phyloP scores from a whole-genome alignment of 2,329 filamentous ascomycete genomes.

The Coniochaeta prunicola region DNA sequence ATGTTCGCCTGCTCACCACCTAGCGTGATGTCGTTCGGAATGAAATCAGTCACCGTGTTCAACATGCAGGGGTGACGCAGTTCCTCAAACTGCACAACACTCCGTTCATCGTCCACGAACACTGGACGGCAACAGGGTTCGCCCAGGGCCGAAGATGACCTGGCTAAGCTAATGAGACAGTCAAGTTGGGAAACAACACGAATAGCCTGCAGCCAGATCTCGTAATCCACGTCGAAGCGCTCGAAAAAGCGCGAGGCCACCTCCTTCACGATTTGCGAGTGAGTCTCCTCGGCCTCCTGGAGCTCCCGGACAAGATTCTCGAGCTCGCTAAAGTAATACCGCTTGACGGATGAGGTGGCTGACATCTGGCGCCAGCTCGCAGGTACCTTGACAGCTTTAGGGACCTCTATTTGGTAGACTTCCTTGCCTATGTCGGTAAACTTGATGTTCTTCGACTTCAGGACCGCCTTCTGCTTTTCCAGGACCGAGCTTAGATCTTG shows the following conservation, averaged over 20 bases:
- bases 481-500: slow-evolving; percentile 64
- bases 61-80: slow-evolving; percentile 93
- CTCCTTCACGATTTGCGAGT: slow-evolving; percentile 84
- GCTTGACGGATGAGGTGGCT: slow-evolving; percentile 79
- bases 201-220: slow-evolving; percentile 80
- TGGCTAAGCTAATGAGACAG: slow-evolving; percentile 88
- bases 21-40: slow-evolving; percentile 86
- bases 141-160: slow-evolving; percentile 76
- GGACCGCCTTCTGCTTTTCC: slow-evolving; percentile 60
- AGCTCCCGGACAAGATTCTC: slow-evolving; percentile 75
- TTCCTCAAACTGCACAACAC: slow-evolving; percentile 84
- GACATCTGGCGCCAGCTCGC: slow-evolving; percentile 95
- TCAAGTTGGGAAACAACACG: slow-evolving; percentile 88
- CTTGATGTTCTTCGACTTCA: slow-evolving; percentile 67
- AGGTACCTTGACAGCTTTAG: slow-evolving; percentile 78
- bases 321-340: slow-evolving; percentile 87
- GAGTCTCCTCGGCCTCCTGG: slow-evolving; percentile 90
- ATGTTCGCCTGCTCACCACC: slow-evolving; percentile 79
- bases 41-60: slow-evolving; percentile 84
- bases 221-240: slow-evolving; percentile 82
- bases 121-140: slow-evolving; percentile 79
- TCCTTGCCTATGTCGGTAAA: slow-evolving; percentile 91
- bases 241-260: slow-evolving; percentile 76
- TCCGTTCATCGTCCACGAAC: slow-evolving; percentile 82
- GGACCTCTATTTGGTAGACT: slow-evolving; percentile 90